Conservation (phyloP, 345 rosid species). For the Aquilaria sinensis region DNA sequence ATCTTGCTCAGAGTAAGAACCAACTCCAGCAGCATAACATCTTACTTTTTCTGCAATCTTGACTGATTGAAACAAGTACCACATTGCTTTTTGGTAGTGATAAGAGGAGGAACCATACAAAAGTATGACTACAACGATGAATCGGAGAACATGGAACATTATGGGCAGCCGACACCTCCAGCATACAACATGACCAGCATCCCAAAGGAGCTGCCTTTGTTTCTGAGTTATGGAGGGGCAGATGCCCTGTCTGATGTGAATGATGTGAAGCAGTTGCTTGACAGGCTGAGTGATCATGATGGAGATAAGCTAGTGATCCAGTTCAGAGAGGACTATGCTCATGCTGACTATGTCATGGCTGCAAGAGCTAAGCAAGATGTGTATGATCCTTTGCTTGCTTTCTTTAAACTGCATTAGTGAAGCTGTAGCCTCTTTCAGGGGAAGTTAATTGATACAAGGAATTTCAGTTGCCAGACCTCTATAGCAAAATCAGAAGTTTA, state of each 20-base stretch:
- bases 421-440: too few relatives aligned
- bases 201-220: constrained; percentile 40
- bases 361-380: constrained; percentile 37
- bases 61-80: not conserved
- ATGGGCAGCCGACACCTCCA: constrained; percentile 36
- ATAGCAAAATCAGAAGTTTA: not conserved
- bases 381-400: constrained; percentile 41
- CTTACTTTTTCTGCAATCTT: not conserved
- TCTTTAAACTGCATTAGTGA: constrained; percentile 24
- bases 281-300: constrained; percentile 26
- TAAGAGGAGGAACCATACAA: constrained; percentile 32
- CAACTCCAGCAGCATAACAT: not conserved
- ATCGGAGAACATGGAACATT: constrained; percentile 32
- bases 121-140: constrained; percentile 36
- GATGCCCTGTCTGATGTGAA: constrained; percentile 39
- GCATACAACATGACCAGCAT: constrained; percentile 37
- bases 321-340: constrained; percentile 30
- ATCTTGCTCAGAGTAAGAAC: constrained; percentile 47
- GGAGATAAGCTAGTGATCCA: constrained; percentile 32
- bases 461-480: not conserved
- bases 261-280: constrained; percentile 31
- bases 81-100: constrained; percentile 19
- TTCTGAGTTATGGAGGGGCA: constrained; percentile 36
- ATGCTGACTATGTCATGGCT: constrained; percentile 42
- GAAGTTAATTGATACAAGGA: too few relatives aligned